Conservation (phyloP, 2,329 filamentous ascomycete genomes). For the Sporothrix schenckii region DNA sequence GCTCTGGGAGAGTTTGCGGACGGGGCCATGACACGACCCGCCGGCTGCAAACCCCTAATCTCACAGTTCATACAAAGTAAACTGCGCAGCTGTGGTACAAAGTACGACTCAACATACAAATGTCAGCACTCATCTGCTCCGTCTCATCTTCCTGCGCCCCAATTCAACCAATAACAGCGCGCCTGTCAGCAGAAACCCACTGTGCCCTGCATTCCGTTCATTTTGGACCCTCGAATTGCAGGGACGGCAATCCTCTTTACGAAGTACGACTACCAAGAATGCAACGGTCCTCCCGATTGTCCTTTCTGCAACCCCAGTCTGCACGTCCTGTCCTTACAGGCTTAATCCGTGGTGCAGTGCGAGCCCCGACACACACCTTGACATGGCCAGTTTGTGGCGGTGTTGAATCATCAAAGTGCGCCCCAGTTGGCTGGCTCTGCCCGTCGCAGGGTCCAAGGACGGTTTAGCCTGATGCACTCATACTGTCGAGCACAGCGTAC, state of each 20-base stretch:
- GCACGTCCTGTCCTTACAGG: not conserved
- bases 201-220: not conserved
- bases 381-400: not conserved
- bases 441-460: not conserved
- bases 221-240: not conserved
- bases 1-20: no score
- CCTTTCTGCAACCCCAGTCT: not conserved
- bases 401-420: not conserved
- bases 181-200: slow-evolving; percentile 10
- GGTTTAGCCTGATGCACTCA: not conserved
- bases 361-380: not conserved
- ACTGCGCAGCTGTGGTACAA: no score
- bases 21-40: no score
- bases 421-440: not conserved
- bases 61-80: not conserved
- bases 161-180: not conserved
- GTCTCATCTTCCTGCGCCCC: slow-evolving; percentile 4
- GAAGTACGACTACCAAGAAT: no score
- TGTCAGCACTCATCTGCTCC: not conserved
- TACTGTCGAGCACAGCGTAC: not conserved
- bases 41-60: not conserved
- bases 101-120: not conserved
- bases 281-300: not conserved
- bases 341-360: not conserved
- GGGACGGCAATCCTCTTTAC: not conserved